Base-by-base conservation (phyloP, 2,329 filamentous ascomycete genomes). In the Ceratocystis ficicola region DNA sequence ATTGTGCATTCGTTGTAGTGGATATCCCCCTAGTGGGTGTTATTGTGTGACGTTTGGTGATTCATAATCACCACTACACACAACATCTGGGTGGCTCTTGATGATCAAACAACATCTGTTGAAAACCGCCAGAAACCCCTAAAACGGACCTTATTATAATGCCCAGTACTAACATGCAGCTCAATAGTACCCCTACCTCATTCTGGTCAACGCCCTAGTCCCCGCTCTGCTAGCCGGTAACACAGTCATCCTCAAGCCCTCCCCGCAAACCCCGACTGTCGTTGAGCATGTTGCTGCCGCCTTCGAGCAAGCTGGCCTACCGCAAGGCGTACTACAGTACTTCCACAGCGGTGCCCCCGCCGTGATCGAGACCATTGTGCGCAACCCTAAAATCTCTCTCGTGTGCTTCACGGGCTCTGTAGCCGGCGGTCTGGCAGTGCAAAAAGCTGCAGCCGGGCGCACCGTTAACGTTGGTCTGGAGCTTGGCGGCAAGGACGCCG, bases 391-490 rank as follows among this genome's bases (percentile, higher is more conserved):
- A 70, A 83, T 97, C 69, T 83, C 87, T 64, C 81, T 91, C 44
- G 84, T 97, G 64, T 95, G 90, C 80, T 97, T 97, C 76, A 97
- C 93, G 0, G 93, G 93, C 44, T 96, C 92, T 5, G 90, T 96
- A 8, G 87, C 89, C 10, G 91, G 90, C 65, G 93, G 93, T 17
- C 78, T 96, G 65, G 86, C 89, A 1, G 88, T 96, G 28, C 91
- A 96, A 73, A 86, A 86, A 73, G 89, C 90, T 4, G 92, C 91
- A 1, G 83, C 90, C 28, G 89, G 92, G 72, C 86, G 93, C 46
- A 83, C 96, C 63, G 87, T 95, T 69, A 86, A 87, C 69, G 89
- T 97, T 59, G 90, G 91, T 1, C 81, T 97, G 46, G 93, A 97
- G 76, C 85, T 97, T 32, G 93, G 93, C 69, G 93, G 93, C 69